Base-by-base conservation (phyloP, 192 early-diverging fungal genomes). In the Coemansia guatemalensis region DNA sequence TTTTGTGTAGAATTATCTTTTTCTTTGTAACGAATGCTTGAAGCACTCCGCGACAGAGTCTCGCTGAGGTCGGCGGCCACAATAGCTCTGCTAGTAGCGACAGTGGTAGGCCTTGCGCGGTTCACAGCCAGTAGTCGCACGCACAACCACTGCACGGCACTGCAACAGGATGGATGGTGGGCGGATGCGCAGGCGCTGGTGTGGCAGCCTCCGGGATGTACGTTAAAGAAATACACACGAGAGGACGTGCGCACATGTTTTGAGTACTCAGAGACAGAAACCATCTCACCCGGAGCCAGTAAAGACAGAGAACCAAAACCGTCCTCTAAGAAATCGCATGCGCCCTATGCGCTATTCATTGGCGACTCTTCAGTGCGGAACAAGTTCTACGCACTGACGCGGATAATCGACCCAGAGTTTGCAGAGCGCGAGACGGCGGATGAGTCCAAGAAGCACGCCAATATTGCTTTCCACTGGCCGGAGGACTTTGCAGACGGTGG, bases 321-420 rank as follows among this genome's bases (percentile, higher is more conserved):
- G n/a, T n/a, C n/a, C n/a, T 32, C 30, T 32, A 32, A 32, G 30
- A 32, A 32, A 32, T 32, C 30, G 8, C 30, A 26, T 41, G 56
- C 39, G n/a, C 32, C 18, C 23, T 73, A 81, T 12, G 67, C 83
- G 18, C 69, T 88, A 21, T 87, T 87, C 65, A 75, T 88, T 53
- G 89, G 91, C 26, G 89, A 93, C 71, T 91, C 89, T 0, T 73
- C 86, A 1, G 76, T 84, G 27, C 84, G 91, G 14, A 71, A 82
- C 49, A 82, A 87, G 39, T 90, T 85, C 60, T 75, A 84, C 35
- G 76, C 87, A 1, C 47, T 87, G 24, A 80, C 75, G 14, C 64
- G 73, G n/a, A 61, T 80, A 23, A 66, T 88, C 20, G 61, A 85
- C 2, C 65, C 78, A 0, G 56, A 73, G 0, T 56, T 77, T 4